Evolutionary conservation across 1,139 yeast species (phyloP), one percentile per base, ranked within the genome.

Genomic region (Sugiyamaella pinicola): DNA sequence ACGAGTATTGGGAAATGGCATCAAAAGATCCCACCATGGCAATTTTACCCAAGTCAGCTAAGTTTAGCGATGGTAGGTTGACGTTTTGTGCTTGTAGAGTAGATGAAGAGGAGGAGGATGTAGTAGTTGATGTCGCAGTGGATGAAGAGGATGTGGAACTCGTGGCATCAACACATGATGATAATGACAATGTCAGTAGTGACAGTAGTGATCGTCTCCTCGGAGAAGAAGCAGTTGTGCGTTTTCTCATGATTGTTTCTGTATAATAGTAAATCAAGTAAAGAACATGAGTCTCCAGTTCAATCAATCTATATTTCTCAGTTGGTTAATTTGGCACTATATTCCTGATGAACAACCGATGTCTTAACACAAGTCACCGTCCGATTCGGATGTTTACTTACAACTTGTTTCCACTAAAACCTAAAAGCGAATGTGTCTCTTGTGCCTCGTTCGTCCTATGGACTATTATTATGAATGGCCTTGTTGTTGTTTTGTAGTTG

Each of bases 21-120:
- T 81, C 79, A 61, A 81, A 85, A 39, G 76, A 71, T 8, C 96
- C 96, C 49, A 86, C 76, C 15, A 87, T 61, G 4, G 85, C 84
- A 47, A 88, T 70, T 53, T 74, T 58, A 6, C 77, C 77, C n/a
- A 72, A 58, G 17, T 56, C 49, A 15, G 54, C 56, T 12, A 58
- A 54, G 47, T 67, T 58, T 22, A 70, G 57, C 18, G 57, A 49
- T 2, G 73, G 73, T 33, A 59, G 55, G 19, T 53, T 52, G n/a
- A 67, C 65, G 10, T 58, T 39, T 37, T 63, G 54, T 8, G 46
- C 47, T 7, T 31, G 15, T 19, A 50, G n/a, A 4, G 33, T 19
- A 10, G 43, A 18, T 5, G 34, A 34, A 10, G 47, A 17, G 24
- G 35, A 26, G 13, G 44, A 15, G 2, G 40, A n/a, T 5, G 42